These are phyloP conservation scores for Delitschia confertaspora DNA, from an alignment of 495 filamentous ascomycete genomes.

Conservation along the genomic window DNA sequence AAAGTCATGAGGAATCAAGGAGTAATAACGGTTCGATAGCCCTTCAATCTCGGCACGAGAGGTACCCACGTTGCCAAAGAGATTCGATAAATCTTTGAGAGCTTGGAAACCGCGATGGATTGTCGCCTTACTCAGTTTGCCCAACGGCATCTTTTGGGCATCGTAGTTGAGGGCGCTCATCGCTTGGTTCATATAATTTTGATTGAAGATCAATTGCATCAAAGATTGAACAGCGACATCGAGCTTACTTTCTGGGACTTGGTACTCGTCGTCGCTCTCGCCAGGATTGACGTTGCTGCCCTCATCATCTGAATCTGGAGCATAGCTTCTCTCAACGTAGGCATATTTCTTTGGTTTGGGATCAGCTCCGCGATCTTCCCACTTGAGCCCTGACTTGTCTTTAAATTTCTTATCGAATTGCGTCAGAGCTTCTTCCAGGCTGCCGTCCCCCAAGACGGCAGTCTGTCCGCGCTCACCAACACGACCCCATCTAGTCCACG, in stretches of 20 bases:
- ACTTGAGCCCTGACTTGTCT: conserved; percentile 61
- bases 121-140: conserved; percentile 70
- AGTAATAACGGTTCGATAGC: conserved; percentile 68
- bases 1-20: conserved; percentile 72
- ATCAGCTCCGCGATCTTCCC: conserved; percentile 51
- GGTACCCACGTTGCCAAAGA: conserved; percentile 43
- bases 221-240: conserved; percentile 51
- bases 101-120: conserved; percentile 60
- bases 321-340: conserved; percentile 64
- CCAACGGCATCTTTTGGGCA: conserved; percentile 66
- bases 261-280: conserved; percentile 18
- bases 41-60: conserved; percentile 42
- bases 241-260: conserved; percentile 36
- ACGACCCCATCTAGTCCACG: conserved; percentile 70
- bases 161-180: conserved; percentile 69
- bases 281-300: conserved; percentile 39
- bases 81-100: conserved; percentile 59
- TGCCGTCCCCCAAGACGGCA: conserved; percentile 38
- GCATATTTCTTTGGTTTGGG: conserved; percentile 64
- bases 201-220: conserved; percentile 77
- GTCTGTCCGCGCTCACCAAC: conserved; percentile 64
- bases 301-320: conserved; percentile 55
- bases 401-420: conserved; percentile 69
- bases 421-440: conserved; percentile 40
- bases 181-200: conserved; percentile 52